Base-by-base conservation (phyloP, 108 stramenopile species). In the Nannochloropsis gaditana region DNA sequence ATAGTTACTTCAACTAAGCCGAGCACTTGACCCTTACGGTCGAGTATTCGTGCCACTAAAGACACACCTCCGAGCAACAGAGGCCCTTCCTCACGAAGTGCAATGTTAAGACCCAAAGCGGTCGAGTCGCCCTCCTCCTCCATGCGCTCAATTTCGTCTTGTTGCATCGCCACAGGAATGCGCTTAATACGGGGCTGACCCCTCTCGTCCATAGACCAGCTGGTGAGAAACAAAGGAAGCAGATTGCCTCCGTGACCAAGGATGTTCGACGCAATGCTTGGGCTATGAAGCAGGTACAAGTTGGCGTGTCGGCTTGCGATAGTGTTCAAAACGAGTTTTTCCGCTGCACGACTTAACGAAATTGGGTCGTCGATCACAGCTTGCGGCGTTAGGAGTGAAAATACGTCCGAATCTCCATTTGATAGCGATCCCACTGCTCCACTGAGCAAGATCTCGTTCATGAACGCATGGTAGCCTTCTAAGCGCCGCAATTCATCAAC, bases 71-170 rank as follows among this genome's bases (percentile, higher is more conserved):
- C 59, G 19, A n/a, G 59, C 8, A 73, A n/a, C 6, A 73, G n/a
- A n/a, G 59, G 59, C 59, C n/a, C 59, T n/a, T 73, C 59, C n/a
- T 73, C 59, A n/a, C n/a, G 59, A 15, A 73, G 59, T n/a, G 59
- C 59, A 73, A 15, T n/a, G 59, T n/a, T n/a, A 15, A 73, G n/a
- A n/a, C 19, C 59, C 15, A n/a, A n/a, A 15, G 59, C 59, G n/a
- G 59, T n/a, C 59, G 6, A 73, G 31, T 31, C 31, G 59, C 19
- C 59, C 59, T 73, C 8, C 59, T 73, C 59, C 15, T 15, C 19
- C 4, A n/a, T n/a, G 19, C n/a, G 59, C 59, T 73, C 59, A n/a
- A n/a, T n/a, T 3, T 73, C 59, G 19, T 73, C 59, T 73, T n/a
- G 59, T n/a, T n/a, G 3, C n/a, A 2, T n/a, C n/a, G 4, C 59